phyloP scores from a whole-genome alignment of 345 rosid species.

The Anacardium occidentale region DNA sequence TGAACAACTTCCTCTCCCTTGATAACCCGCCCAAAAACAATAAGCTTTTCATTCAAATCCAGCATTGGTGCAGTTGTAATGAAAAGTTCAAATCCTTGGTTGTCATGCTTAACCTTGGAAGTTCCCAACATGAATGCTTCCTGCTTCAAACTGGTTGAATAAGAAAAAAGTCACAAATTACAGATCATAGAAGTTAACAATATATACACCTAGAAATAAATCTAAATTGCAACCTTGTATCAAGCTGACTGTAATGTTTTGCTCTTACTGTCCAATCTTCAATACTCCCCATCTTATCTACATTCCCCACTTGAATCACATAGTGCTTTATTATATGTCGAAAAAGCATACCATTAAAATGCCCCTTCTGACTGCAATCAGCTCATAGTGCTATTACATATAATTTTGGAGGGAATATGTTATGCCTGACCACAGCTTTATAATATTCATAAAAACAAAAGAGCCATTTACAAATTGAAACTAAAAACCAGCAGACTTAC shows the following conservation, averaged over 20 bases:
- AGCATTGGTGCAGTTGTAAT: conserved; percentile 61
- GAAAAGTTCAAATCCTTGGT: conserved; percentile 56
- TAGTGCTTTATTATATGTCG: conserved; percentile 55
- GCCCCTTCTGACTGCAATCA: conserved; percentile 54
- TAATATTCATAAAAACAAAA: background rate
- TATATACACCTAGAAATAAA: background rate
- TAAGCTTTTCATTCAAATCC: conserved; percentile 59
- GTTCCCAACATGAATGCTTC: conserved; percentile 77
- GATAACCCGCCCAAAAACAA: conserved; percentile 55
- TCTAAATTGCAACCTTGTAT: conserved; percentile 37
- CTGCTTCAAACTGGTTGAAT: conserved; percentile 49
- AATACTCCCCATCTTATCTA: conserved; percentile 31
- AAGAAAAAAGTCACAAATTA: background rate
- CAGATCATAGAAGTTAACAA: background rate
- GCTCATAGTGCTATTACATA: conserved; percentile 14
- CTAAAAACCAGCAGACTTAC: background rate
- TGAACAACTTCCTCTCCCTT: conserved; percentile 64
- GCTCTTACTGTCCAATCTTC: conserved; percentile 62
- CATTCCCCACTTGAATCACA: conserved; percentile 59
- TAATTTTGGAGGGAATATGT: background rate
- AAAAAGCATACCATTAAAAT: conserved; percentile 63
- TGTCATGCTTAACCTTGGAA: conserved; percentile 45
- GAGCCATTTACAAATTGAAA: background rate
- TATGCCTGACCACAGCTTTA: conserved; percentile 2
- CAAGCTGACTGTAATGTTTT: conserved; percentile 38